Evolutionary conservation across 1,284 basidiomycete species (phyloP).

Genomic region (Waitea zeae): DNA sequence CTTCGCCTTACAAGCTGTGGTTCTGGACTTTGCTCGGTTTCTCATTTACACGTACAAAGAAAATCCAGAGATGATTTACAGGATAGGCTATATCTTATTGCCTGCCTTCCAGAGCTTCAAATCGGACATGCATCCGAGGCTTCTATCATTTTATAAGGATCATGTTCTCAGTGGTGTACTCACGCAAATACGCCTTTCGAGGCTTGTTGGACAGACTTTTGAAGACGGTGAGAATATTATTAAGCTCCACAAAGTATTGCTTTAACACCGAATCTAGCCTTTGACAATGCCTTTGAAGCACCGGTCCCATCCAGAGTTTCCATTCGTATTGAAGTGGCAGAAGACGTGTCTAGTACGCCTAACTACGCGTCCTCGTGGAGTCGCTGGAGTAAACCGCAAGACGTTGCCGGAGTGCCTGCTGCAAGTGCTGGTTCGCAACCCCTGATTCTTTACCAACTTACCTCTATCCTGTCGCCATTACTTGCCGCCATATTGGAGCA

Average conservation of each 20-base stretch:
- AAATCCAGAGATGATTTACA: constrained; percentile 31
- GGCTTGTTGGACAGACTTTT: constrained; percentile 28
- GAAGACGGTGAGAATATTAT: constrained; percentile 17
- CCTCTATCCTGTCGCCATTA: constrained; percentile 39
- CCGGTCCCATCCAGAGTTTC: constrained; percentile 13
- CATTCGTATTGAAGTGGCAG: no score
- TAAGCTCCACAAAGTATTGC: constrained; percentile 6
- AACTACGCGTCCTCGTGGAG: constrained; percentile 10
- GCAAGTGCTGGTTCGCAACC: constrained; percentile 40
- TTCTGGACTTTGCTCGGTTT: constrained; percentile 44
- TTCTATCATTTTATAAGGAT: constrained; percentile 47
- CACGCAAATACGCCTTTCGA: constrained; percentile 17
- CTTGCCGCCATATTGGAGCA: constrained; percentile 41
- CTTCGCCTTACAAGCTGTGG: constrained; percentile 43
- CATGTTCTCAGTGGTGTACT: constrained; percentile 15
- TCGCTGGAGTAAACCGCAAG: constrained; percentile 11
- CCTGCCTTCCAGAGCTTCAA: constrained; percentile 53
- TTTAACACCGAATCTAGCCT: constrained; percentile 2
- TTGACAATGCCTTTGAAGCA: not conserved
- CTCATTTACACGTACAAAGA: constrained; percentile 33
- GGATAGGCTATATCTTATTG: constrained; percentile 43
- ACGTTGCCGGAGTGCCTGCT: constrained; percentile 20
- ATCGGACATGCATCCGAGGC: constrained; percentile 33
- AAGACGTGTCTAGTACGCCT: no score
- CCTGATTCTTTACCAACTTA: constrained; percentile 34